phyloP scores from a whole-genome alignment of 305 asterid species.

The Fraxinus latifolia region DNA sequence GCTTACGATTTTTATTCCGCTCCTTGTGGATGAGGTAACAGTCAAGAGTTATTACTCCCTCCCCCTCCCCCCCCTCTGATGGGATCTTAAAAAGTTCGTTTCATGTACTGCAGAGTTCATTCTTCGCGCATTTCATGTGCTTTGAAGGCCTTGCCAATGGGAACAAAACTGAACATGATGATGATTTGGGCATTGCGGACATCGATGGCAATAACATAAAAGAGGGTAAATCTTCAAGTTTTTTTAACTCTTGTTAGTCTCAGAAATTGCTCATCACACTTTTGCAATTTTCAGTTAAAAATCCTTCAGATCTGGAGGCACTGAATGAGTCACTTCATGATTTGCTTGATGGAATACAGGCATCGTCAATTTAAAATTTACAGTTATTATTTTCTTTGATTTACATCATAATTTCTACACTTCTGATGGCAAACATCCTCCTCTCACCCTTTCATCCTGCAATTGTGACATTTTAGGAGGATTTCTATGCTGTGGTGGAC shows the following conservation, averaged over 20 bases:
- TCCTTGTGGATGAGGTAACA: constrained; percentile 95
- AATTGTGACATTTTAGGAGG: constrained; percentile 54
- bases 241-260: constrained; percentile 18
- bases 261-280: constrained; percentile 16
- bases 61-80: constrained; percentile 7
- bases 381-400: constrained; percentile 20
- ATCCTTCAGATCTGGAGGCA: constrained; percentile 73
- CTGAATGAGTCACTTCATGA: constrained; percentile 86
- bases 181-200: constrained; percentile 92
- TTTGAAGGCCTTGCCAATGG: constrained; percentile 81
- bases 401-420: constrained; percentile 18
- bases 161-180: constrained; percentile 50
- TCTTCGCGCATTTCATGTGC: constrained; percentile 99
- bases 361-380: constrained; percentile 28
- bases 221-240: constrained; percentile 47
- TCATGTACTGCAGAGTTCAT: constrained; percentile 71
- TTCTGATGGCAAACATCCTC: constrained; percentile 12
- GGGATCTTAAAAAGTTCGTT: constrained; percentile 19
- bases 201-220: constrained; percentile 73
- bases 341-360: constrained; percentile 99
- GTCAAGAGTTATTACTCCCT: constrained; percentile 20
- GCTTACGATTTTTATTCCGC: constrained; percentile 94
- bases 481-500: constrained; percentile 97
- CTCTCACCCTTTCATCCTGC: neutral
- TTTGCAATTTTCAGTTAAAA: constrained; percentile 49